These are phyloP conservation scores for Beauveria asiatica DNA, from an alignment of 2,329 filamentous ascomycete genomes.

Conservation along the genomic window DNA sequence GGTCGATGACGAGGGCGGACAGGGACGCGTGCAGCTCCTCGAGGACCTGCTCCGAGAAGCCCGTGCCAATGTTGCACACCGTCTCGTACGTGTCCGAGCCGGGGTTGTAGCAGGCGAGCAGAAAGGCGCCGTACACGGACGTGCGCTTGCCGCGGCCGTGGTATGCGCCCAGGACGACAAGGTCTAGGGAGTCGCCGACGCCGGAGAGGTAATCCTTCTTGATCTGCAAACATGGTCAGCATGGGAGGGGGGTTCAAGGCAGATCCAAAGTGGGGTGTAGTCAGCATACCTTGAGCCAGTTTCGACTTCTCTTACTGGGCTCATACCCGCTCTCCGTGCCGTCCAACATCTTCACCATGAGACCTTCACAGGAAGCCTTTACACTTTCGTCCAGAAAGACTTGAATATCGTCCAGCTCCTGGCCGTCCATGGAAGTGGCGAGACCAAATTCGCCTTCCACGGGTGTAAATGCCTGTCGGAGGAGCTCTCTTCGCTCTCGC, in stretches of 20 bases:
- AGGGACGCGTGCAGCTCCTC: conserved; percentile 75
- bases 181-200: conserved; percentile 89
- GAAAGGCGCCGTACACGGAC: conserved; percentile 89
- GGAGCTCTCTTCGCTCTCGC: conserved; percentile 69
- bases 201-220: conserved; percentile 97
- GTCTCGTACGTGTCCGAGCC: conserved; percentile 79
- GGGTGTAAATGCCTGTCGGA: conserved; percentile 64
- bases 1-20: conserved; percentile 71
- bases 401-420: conserved; percentile 89
- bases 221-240: conserved; percentile 45
- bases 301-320: conserved; percentile 89
- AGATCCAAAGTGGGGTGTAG: neutral
- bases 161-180: conserved; percentile 93
- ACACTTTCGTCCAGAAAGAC: conserved; percentile 87
- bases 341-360: conserved; percentile 99
- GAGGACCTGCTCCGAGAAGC: conserved; percentile 91
- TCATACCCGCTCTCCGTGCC: conserved; percentile 89
- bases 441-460: conserved; percentile 88
- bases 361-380: conserved; percentile 89
- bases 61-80: conserved; percentile 96
- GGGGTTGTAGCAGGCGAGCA: conserved; percentile 88
- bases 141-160: conserved; percentile 92
- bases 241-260: neutral
- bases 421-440: conserved; percentile 77
- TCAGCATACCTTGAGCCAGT: conserved; percentile 83